Conservation (phyloP, 2,329 filamentous ascomycete genomes). For the Tympanopsis confertula region DNA sequence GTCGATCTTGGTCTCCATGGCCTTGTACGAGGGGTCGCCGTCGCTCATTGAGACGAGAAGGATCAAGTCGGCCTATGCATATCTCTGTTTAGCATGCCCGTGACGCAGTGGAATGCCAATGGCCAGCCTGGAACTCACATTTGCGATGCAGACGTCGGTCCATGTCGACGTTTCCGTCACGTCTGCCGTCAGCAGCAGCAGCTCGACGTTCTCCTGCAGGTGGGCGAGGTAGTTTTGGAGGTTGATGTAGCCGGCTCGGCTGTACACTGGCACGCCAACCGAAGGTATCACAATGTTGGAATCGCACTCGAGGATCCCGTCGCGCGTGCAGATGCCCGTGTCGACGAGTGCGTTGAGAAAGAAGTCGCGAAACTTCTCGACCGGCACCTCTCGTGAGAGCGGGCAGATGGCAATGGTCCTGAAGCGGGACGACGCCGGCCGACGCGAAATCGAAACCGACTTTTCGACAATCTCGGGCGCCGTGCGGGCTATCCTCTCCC, state of each 20-base stretch:
- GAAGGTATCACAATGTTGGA: background rate
- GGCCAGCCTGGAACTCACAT: too few species aligned
- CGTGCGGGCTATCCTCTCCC: background rate
- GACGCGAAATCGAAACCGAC: background rate
- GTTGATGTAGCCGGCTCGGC: background rate
- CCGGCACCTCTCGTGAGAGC: background rate
- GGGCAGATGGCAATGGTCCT: background rate
- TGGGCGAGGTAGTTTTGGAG: background rate
- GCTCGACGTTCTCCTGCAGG: background rate
- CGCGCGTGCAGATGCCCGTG: background rate
- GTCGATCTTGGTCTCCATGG: background rate
- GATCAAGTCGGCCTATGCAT: background rate
- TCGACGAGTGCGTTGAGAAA: background rate
- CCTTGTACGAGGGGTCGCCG: background rate
- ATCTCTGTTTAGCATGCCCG: too few species aligned
- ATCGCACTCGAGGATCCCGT: background rate
- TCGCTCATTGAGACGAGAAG: background rate
- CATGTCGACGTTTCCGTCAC: background rate
- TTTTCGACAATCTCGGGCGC: background rate
- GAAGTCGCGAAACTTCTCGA: background rate
- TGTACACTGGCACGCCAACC: background rate
- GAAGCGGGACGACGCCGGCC: background rate
- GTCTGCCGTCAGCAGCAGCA: background rate
- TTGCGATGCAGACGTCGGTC: background rate
- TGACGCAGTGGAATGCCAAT: too few species aligned